Evolutionary conservation across 2,329 filamentous ascomycete species (phyloP), one percentile per base, ranked within the genome.

Genomic region (Cytospora chrysosperma): DNA sequence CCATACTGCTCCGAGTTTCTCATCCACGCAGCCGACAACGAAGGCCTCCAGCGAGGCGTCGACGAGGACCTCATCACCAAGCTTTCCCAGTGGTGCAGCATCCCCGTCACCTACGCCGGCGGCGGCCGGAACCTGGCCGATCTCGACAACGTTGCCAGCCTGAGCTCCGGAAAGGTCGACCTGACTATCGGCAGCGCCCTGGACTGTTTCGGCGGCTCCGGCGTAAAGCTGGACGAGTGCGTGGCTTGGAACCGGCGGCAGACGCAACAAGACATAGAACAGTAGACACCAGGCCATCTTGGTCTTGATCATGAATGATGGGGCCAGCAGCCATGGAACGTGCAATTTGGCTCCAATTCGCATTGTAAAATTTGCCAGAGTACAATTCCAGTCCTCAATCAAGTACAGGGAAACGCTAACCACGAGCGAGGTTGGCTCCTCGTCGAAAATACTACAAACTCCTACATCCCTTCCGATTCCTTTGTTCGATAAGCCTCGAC

Each of bases 1-100:
- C 93, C 93, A 7, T 95, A 95, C 77, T 98, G 95, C 79, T 92
- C 91, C 67, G 95, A 99, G 75, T 98, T 99, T 73, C 85, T 99
- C 60, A 95, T 99, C 72, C 95, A 99, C 75, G 95, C 95, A 19
- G 95, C 95, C 50, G 95, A 99, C 75, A 95, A 97, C 67, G 95
- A 99, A 77, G 95, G 95, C 15, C 81, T 98, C 51, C 95, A 98
- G 75, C 85, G 87, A 71, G 95, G 95, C 54, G 91, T 99, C 67
- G 95, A 99, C 71, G 89, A 95, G 74, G 84, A 89, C 68, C 83
- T 99, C 15, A 92, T 99, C 10, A 77, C 82, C 69, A 86, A 82
- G 68, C 80, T 99, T 58, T 87, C 92, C 1, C 79, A 88, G 68
- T 98, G 95, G 93, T 97, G 92, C 74, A 88, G 81, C 47, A 94